phyloP scores from a whole-genome alignment of 495 filamentous ascomycete genomes.

The Daldinia caldariorum region DNA sequence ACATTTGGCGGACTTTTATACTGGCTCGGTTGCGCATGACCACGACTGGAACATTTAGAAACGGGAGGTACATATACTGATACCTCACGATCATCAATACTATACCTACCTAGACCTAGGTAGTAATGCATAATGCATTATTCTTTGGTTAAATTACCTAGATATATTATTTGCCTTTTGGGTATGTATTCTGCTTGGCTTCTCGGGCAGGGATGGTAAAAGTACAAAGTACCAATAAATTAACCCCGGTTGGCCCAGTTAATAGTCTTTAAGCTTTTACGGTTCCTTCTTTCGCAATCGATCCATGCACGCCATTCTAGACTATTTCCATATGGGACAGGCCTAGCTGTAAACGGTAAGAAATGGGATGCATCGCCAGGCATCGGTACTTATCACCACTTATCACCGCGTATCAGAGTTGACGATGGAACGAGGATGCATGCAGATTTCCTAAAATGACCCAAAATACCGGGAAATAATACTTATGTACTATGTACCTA shows the following conservation, averaged over 20 bases:
- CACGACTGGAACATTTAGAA: too few relatives aligned
- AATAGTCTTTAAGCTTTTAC: conserved; percentile 27
- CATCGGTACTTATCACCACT: neutral
- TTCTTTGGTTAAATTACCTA: conserved; percentile 7
- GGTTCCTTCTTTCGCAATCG: conserved; percentile 12
- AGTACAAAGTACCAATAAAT: neutral
- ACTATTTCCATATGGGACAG: neutral
- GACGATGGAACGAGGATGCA: conserved; percentile 22
- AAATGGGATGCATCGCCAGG: neutral
- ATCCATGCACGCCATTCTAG: conserved; percentile 9
- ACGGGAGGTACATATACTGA: too few relatives aligned
- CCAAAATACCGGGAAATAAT: conserved; percentile 22
- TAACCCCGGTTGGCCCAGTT: conserved; percentile 17
- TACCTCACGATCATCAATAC: neutral
- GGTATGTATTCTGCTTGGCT: too few relatives aligned
- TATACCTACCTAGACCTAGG: neutral
- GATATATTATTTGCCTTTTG: neutral
- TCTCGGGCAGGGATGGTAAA: neutral
- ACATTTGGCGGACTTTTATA: conserved; percentile 65
- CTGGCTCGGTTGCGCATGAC: conserved; percentile 55
- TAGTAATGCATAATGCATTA: conserved; percentile 17
- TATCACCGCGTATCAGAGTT: conserved; percentile 10
- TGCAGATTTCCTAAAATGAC: conserved; percentile 19
- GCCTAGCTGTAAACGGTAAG: neutral
- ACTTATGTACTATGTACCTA: too few relatives aligned